Evolutionary conservation across 1,284 basidiomycete genomes (phyloP).

Genomic region (Agaricales sp.): DNA sequence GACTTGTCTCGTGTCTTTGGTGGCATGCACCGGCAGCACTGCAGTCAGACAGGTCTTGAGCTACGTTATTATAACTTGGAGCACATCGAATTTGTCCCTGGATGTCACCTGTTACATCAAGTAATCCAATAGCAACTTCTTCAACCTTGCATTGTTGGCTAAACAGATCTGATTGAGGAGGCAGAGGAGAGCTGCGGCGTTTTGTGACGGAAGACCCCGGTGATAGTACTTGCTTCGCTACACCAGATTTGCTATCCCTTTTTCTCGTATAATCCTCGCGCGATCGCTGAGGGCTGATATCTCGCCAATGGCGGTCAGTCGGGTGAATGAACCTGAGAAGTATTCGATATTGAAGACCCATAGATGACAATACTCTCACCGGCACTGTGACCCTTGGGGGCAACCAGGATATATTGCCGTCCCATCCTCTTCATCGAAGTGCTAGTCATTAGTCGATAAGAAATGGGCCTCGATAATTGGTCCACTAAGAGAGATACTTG

Average conservation of each 20-base stretch:
- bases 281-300: conserved; percentile 18
- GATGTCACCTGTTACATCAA: too few relatives aligned
- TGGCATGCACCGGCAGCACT: too few relatives aligned
- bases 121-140: too few relatives aligned
- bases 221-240: conserved; percentile 7
- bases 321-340: conserved; percentile 40
- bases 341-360: conserved; percentile 1
- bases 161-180: conserved; percentile 25
- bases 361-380: conserved; percentile 20
- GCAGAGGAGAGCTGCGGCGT: conserved; percentile 15
- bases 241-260: too few relatives aligned
- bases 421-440: conserved; percentile 31
- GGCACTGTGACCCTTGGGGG: conserved; percentile 34
- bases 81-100: too few relatives aligned
- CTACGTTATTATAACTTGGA: too few relatives aligned
- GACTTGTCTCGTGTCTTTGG: too few relatives aligned
- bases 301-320: conserved; percentile 31
- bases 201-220: conserved; percentile 4
- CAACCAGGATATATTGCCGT: conserved; percentile 30
- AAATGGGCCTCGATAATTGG: conserved; percentile 1
- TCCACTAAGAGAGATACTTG: conserved; percentile 16
- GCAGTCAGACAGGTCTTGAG: too few relatives aligned
- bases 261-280: too few relatives aligned
- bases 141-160: conserved; percentile 18
- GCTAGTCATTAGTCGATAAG: conserved; percentile 21